Percentiles rank a stretch among this genome's conserved stretches.
These are phyloP conservation scores for Xerocomus brunneocitrinus DNA, from an alignment of 768 basidiomycete species.

Conservation along the genomic window DNA sequence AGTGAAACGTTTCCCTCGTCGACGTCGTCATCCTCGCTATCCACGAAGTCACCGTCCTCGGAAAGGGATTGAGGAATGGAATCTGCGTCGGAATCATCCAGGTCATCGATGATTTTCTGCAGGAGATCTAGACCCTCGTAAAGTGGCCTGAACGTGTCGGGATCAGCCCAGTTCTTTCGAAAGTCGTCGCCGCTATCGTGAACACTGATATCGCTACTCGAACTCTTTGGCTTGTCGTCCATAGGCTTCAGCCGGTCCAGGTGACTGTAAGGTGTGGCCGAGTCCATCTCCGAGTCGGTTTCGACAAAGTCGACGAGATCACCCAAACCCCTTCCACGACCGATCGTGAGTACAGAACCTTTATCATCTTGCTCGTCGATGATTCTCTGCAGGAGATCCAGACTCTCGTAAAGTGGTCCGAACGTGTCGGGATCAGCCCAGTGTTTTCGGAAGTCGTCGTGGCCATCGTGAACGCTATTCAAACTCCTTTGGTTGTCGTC, in stretches of 20 bases:
- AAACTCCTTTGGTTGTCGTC: background rate
- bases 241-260: background rate
- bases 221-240: background rate
- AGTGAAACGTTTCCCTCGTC: background rate
- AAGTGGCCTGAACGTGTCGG: background rate
- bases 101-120: conserved; percentile 7
- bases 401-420: background rate
- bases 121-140: conserved; percentile 7
- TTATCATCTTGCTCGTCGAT: conserved; percentile 1
- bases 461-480: background rate
- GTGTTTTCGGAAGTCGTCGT: background rate
- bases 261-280: background rate
- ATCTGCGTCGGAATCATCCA: conserved; percentile 9
- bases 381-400: conserved; percentile 10
- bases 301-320: background rate
- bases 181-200: background rate
- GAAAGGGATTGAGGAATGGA: background rate
- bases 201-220: background rate
- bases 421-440: background rate
- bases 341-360: background rate
- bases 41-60: conserved; percentile 1
- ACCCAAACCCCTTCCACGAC: background rate
- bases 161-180: background rate
- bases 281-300: background rate
- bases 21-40: background rate